Conservation (phyloP, 2,329 filamentous ascomycete genomes). For the Aspergillus ustus region DNA sequence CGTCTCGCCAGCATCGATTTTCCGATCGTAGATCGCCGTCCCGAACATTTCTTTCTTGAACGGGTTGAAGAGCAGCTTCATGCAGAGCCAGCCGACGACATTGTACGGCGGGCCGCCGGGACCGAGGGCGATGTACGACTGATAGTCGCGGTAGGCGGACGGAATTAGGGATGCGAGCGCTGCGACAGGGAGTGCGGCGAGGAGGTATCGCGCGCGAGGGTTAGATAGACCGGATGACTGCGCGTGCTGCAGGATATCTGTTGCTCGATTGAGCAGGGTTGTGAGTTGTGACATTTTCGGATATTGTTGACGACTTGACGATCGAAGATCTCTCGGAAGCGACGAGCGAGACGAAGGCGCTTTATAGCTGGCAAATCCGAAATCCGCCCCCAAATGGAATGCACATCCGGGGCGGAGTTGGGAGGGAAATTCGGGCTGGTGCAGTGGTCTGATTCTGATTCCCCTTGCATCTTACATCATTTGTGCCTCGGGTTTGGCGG, state of each 20-base stretch:
- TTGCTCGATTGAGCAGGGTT: neutral
- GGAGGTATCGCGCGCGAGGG: neutral
- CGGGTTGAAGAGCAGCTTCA: conserved; percentile 30
- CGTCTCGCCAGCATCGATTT: conserved; percentile 27
- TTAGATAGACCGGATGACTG: neutral
- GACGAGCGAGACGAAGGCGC: no score
- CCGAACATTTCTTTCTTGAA: conserved; percentile 34
- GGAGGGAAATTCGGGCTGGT: no score
- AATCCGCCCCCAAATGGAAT: no score
- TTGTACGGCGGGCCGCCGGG: conserved; percentile 44
- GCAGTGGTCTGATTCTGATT: no score
- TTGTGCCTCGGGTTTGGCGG: no score
- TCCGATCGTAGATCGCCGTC: conserved; percentile 32
- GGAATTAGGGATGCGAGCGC: conserved; percentile 18
- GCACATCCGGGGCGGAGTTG: no score
- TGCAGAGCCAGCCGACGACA: conserved; percentile 39
- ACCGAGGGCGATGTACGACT: conserved; percentile 41
- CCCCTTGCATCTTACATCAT: no score
- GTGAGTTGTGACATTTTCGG: neutral
- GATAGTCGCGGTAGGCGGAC: conserved; percentile 39
- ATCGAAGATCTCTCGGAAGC: no score
- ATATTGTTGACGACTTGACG: no score
- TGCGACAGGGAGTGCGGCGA: neutral
- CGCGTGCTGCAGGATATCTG: neutral
- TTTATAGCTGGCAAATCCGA: no score